Conservation (phyloP, 2,329 filamentous ascomycete species). For the Colletotrichum salicis region DNA sequence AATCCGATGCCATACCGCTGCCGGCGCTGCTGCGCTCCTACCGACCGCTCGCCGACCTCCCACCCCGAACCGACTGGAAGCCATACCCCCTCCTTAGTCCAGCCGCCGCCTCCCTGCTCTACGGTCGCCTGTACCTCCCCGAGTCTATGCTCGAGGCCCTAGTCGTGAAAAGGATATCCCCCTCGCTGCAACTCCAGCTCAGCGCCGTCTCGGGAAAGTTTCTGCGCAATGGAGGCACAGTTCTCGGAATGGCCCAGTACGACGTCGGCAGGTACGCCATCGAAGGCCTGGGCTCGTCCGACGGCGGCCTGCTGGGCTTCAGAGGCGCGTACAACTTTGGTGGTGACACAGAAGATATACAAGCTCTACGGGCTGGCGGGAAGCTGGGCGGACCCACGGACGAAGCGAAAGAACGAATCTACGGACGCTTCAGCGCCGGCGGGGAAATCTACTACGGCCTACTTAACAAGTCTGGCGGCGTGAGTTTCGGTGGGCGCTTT, state of each 20-base stretch:
- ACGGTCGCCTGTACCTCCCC: constrained; percentile 84
- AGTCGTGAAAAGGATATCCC: constrained; percentile 81
- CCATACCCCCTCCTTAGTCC: constrained; percentile 26
- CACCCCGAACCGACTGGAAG: constrained; percentile 38
- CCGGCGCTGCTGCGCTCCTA: constrained; percentile 85
- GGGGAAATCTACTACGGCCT: constrained; percentile 96
- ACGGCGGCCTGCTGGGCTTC: constrained; percentile 87
- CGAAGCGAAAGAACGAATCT: constrained; percentile 65
- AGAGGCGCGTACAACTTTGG: constrained; percentile 96
- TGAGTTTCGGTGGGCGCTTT: constrained; percentile 89
- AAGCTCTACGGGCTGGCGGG: constrained; percentile 36
- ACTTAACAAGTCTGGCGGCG: constrained; percentile 90
- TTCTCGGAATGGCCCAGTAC: constrained; percentile 79
- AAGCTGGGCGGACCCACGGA: constrained; percentile 45
- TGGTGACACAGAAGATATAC: constrained; percentile 64
- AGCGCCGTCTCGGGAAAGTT: constrained; percentile 79
- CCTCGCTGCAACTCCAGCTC: constrained; percentile 81
- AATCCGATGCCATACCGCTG: constrained; percentile 80
- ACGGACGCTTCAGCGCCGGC: constrained; percentile 88
- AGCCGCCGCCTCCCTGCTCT: constrained; percentile 69
- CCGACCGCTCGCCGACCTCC: constrained; percentile 76
- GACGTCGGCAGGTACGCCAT: constrained; percentile 88
- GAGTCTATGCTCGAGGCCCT: constrained; percentile 87
- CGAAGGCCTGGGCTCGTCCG: constrained; percentile 91
- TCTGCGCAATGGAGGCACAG: constrained; percentile 79